phyloP scores from a whole-genome alignment of 2,329 filamentous ascomycete genomes.

The Trichoderma lentiforme region DNA sequence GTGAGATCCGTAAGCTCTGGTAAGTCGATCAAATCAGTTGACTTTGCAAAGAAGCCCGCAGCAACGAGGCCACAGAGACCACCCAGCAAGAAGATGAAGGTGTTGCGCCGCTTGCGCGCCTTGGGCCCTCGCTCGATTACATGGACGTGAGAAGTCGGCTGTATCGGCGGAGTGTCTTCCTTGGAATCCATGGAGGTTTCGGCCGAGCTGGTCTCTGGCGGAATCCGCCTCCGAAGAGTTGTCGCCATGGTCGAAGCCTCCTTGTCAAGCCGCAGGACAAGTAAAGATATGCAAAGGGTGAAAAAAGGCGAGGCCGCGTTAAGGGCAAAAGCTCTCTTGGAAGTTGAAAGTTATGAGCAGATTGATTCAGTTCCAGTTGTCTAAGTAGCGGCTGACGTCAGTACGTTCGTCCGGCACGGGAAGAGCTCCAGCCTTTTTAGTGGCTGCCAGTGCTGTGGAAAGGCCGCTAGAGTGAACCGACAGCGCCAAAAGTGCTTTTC shows the following conservation, averaged over 20 bases:
- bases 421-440: constrained; percentile 9
- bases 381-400: constrained; percentile 12
- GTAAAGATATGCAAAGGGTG: background rate
- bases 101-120: constrained; percentile 68
- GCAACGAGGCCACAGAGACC: constrained; percentile 86
- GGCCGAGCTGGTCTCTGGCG: constrained; percentile 23
- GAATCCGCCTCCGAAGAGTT: constrained; percentile 34
- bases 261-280: background rate
- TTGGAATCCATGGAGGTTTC: constrained; percentile 23
- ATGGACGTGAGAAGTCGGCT: constrained; percentile 37
- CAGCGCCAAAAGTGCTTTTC: background rate
- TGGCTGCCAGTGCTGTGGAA: background rate
- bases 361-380: background rate
- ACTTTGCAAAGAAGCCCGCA: constrained; percentile 85
- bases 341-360: background rate
- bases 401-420: background rate
- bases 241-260: constrained; percentile 29
- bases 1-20: constrained; percentile 68
- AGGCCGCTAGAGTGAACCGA: background rate
- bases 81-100: constrained; percentile 82
- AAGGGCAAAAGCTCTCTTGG: background rate
- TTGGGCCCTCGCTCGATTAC: constrained; percentile 45
- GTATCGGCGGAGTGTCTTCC: constrained; percentile 29
- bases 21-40: constrained; percentile 84
- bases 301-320: no score